Conservation (phyloP, 495 filamentous ascomycete genomes). For the Daldinia grandis region DNA sequence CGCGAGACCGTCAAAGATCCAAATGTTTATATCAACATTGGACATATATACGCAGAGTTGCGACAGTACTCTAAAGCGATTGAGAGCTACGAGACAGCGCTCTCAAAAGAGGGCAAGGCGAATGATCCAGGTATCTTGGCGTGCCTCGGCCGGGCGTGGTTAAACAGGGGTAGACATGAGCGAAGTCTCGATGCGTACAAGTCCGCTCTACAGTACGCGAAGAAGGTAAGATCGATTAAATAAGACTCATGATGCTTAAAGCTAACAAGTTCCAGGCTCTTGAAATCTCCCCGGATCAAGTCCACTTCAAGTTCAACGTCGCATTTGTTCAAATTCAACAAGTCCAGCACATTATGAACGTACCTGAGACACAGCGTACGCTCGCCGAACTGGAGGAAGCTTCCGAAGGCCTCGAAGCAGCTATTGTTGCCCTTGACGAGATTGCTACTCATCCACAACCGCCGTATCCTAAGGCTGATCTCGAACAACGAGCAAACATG, state of each 20-base stretch:
- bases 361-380: slow-evolving; percentile 77
- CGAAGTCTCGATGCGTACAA: slow-evolving; percentile 81
- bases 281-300: slow-evolving; percentile 77
- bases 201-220: slow-evolving; percentile 84
- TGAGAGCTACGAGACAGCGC: slow-evolving; percentile 91
- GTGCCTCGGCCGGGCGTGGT: slow-evolving; percentile 94
- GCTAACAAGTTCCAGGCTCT: slow-evolving; percentile 66
- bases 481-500: slow-evolving; percentile 97
- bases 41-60: slow-evolving; percentile 89
- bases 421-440: slow-evolving; percentile 80
- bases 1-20: slow-evolving; percentile 87
- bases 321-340: slow-evolving; percentile 97
- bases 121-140: slow-evolving; percentile 84
- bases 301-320: slow-evolving; percentile 96
- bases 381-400: slow-evolving; percentile 81
- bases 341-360: slow-evolving; percentile 77
- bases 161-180: slow-evolving; percentile 84
- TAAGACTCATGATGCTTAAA: background rate
- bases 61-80: slow-evolving; percentile 89
- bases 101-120: slow-evolving; percentile 77
- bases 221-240: slow-evolving; percentile 60
- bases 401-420: slow-evolving; percentile 83
- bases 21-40: slow-evolving; percentile 88
- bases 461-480: slow-evolving; percentile 86
- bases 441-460: slow-evolving; percentile 84